Base-by-base conservation (phyloP, 78 protist species). In the Speleostelium caveatum region DNA sequence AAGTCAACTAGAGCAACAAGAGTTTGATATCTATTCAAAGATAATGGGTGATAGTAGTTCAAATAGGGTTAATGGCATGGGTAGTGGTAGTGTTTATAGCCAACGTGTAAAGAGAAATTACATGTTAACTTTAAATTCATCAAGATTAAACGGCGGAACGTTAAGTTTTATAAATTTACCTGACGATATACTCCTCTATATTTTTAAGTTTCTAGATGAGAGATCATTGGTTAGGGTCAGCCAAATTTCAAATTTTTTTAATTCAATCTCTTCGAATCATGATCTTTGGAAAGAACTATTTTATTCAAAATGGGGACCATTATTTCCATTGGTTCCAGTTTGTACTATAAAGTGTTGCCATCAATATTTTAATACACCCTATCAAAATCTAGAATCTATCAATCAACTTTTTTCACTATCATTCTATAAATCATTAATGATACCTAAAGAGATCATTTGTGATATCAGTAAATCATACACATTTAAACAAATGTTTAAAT, bases 341-440 rank as follows among this genome's bases (percentile, higher is more conserved):
- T 80, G 89, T 42, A 80, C 89, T 14, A 66, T 80, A 4, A 80
- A 72, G 28, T 80, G 89, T 61, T 80, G 89, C 12, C 89, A 80
- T 41, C 61, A 80, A 41, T 80, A 68, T 39, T 80, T 80, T 59
- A 68, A 75, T 7, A 61, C 62, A n/a, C 89, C 89, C 10, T 80
- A 80, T 28, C 21, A 33, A 32, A 55, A 80, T 62, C 51, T 80
- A 10, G 89, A 80, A 41, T 71, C 89, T 0, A 80, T 80, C 51
- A 66, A 80, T 30, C 73, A 51, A 56, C 28, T 80, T 35, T 80
- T 80, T 42, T 56, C 72, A 24, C 21, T 30, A 32, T 55, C 76
- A 6, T 80, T 80, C 21, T 80, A 80, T 67, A 80, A 80, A 65
- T 56, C 72, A 28, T 36, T 80, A 22, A 24, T 61, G 42, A 66